Percentiles rank a stretch among this genome's conserved stretches.
Evolutionary conservation across 2,329 filamentous ascomycete genomes (phyloP).

Genomic region (Rhinocladiella similis): DNA sequence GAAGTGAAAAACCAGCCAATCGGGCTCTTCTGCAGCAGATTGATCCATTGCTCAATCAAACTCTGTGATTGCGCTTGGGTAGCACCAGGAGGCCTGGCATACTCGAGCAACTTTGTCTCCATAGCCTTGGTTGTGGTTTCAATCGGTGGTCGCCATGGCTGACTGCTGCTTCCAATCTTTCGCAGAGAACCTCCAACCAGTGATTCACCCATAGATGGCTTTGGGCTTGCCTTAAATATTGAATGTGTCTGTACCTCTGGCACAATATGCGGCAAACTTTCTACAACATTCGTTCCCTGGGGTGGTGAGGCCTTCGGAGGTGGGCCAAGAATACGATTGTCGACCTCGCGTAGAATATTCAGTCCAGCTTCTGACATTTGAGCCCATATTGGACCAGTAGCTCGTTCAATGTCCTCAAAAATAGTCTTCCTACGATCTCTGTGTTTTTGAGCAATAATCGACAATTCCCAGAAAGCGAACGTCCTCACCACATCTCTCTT

Average conservation of each 20-base stretch:
- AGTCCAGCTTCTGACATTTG: constrained; percentile 73
- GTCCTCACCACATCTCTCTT: constrained; percentile 77
- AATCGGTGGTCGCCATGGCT: constrained; percentile 44
- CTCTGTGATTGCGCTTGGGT: constrained; percentile 2
- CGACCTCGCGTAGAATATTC: constrained; percentile 66
- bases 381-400: constrained; percentile 76
- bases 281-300: constrained; percentile 46
- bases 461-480: constrained; percentile 90
- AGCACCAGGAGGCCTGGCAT: constrained; percentile 18
- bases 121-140: constrained; percentile 35
- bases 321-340: constrained; percentile 60
- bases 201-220: constrained; percentile 7
- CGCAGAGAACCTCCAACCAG: constrained; percentile 14
- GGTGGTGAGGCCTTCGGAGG: constrained; percentile 30
- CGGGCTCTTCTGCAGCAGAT: constrained; percentile 26
- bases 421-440: constrained; percentile 76
- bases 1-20: constrained; percentile 70
- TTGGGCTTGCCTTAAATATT: constrained; percentile 15
- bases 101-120: constrained; percentile 31
- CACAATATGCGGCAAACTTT: constrained; percentile 52
- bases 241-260: constrained; percentile 43
- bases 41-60: constrained; percentile 13
- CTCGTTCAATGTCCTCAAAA: constrained; percentile 83
- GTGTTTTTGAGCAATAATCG: constrained; percentile 73
- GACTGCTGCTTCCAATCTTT: constrained; percentile 19